Base-by-base conservation (phyloP, 768 basidiomycete genomes). In the Mycena vulgaris region DNA sequence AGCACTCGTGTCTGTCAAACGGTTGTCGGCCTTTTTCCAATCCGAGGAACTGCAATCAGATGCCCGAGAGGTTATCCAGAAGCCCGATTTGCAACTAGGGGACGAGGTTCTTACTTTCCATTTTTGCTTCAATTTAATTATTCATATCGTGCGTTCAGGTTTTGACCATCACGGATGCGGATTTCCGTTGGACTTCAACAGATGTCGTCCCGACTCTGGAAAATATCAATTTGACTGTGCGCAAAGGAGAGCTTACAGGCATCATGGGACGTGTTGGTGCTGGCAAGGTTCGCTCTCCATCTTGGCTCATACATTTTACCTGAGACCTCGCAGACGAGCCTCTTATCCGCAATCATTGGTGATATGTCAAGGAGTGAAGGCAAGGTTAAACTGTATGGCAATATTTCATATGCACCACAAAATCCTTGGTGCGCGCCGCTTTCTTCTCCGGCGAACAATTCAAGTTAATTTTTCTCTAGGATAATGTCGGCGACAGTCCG, bases 221-320 rank as follows among this genome's bases (percentile, higher is more conserved):
- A 77, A 91, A 89, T 60, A 92, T 98, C 73, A 89, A 91, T 74
- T 73, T 99, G 25, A 85, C 84, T 0, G 89, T 93, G 2, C 88
- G 85, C 60, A 97, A 95, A 78, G 96, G 97, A 9, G 94, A 98
- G 74, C 81, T 98, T 7, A 85, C 96, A 0, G 95, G 92, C 3
- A 81, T 98, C 9, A 86, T 97, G 21, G 97, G 97, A 19, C 91
- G 94, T 25, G 96, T 98, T 27, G 97, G 96, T 11, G 89, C 91
- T 42, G 97, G 97, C 63, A 99, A 99, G 88, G 93, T 92, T 65
- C 45, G 37, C 7, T 27, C 25, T 27, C 37, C 27, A 45, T 16
- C 39, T 21, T 5, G 33, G 25, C 57, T 19, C 52, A 6, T 35
- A 27, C 7, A 3, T 10, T 23, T 31, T 16, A 8, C 11, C 23